Base-by-base conservation (phyloP, 2,329 filamentous ascomycete genomes). In the Fusarium drepaniforme region DNA sequence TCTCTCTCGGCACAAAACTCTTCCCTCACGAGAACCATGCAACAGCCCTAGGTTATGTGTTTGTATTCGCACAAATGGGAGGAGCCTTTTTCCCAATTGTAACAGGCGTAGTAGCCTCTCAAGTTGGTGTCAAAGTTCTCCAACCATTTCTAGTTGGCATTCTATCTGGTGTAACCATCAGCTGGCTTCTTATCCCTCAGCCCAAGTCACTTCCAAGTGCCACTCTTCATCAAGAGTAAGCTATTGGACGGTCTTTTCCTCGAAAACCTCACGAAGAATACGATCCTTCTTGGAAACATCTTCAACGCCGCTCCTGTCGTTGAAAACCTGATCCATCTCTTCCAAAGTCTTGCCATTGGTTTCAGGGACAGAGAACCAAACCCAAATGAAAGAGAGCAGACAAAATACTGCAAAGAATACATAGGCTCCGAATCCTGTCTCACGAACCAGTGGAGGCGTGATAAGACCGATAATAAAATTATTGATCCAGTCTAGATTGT, bases 371-470 rank as follows among this genome's bases (percentile, higher is more conserved):
- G 88, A 88, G 68, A 85, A 73, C 59, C 81, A 89, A 0, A 87
- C 86, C 86, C 88, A 91, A 9, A 79, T 58, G 40, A 80, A 77
- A 25, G 91, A 87, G 42, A 89, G 83, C 81, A 90, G 88, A 83
- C 88, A 90, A 64, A 91, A 91, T 49, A 81, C 86, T 13, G 87
- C 85, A 78, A 91, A 92, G 71, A 91, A 90, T 72, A 92, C 82
- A 80, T 91, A 92, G 0, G 89, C 87, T 6, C 87, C 88, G 40
- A 74, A 82, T 2, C 78, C 78, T 9, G 73, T 89, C 60, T 88
- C 87, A 68, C 90, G 83, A 13, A 93, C 85, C 6, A 92, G 84
- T 1, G 65, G 58, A 16, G 49, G 35, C 28, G 58, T 67, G 16
- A 63, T 56, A 12, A 67, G 44, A 1, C 58, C 51, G 18, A 64